Percentiles rank a stretch among this genome's conserved stretches.
phyloP scores from a whole-genome alignment of 257 asterid species.

The Cynanchum wilfordii region DNA sequence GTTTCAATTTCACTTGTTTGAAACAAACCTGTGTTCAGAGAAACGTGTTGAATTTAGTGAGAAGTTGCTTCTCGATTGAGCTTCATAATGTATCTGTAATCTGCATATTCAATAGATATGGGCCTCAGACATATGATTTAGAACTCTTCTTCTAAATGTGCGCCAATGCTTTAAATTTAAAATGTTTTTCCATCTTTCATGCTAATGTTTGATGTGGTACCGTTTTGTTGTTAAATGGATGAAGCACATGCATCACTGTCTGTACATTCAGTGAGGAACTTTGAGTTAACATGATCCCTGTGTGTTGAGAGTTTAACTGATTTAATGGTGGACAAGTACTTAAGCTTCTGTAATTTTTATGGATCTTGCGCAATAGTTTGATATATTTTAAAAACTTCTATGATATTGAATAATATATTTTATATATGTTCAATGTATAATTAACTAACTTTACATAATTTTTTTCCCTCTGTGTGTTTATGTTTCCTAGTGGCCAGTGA shows the following conservation, averaged over 20 bases:
- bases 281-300: not conserved
- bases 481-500: slow-evolving; percentile 67
- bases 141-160: not conserved
- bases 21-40: not conserved
- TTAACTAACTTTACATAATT: not conserved
- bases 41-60: not conserved
- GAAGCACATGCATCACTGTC: not conserved
- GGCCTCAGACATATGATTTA: not conserved
- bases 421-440: not conserved
- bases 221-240: not conserved
- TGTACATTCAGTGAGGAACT: not conserved
- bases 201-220: not conserved
- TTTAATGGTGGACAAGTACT: not conserved
- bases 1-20: not conserved
- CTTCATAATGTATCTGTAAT: not conserved
- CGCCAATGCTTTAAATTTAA: not conserved
- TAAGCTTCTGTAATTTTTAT: not conserved
- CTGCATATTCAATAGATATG: not conserved
- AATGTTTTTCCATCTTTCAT: not conserved
- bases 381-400: not conserved
- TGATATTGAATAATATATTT: not conserved
- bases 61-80: not conserved
- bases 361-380: not conserved
- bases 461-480: not conserved
- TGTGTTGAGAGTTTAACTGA: not conserved